Base-by-base conservation (phyloP, 257 asterid species). In the Nicotiana benthamiana region DNA sequence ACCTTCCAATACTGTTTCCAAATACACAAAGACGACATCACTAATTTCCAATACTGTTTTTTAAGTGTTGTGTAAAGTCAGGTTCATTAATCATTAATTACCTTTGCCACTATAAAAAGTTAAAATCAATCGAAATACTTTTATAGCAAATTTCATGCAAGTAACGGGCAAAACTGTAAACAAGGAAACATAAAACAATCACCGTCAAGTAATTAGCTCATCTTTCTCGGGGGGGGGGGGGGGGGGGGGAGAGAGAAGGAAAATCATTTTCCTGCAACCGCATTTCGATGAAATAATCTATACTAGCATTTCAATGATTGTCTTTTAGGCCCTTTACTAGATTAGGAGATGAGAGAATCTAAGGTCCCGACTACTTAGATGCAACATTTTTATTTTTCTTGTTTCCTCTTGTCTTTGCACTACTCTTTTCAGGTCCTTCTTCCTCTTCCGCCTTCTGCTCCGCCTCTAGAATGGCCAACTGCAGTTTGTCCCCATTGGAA, bases 401-500 rank as follows among this genome's bases (percentile, higher is more conserved):
- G 86, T 82, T 84, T 64, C 90, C 84, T 83, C 90, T 91, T 92
- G 84, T 93, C 84, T 93, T 92, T 5, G 94, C 83, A 83, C 88
- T 82, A 81, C 90, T 90, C 57, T 92, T 65, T 80, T 89, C 92
- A 1, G 93, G 89, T 52, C 92, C 93, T 85, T 88, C 97, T 75
- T 68, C 97, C 87, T 96, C 99, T 81, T 92, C 97, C 8, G 95
- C 97, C 88, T 92, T 96, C 79, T 94, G 98, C 81, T 96, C 97
- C 59, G 92, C 99, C 89, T 96, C 99, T 72, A 94, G 87, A 59
- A 96, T 70, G 52, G 95, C 97, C 97, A 96, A 83, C 97, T 96
- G 86, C 76, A 81, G 70, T 51, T 82, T 40, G 60, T 22, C 28
- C 81, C 40, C 60, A 27, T 20, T 3, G 26, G n/a, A 64, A 67